These are phyloP conservation scores for Pleurotus cornucopiae DNA, from an alignment of 768 basidiomycete genomes.

Conservation along the genomic window DNA sequence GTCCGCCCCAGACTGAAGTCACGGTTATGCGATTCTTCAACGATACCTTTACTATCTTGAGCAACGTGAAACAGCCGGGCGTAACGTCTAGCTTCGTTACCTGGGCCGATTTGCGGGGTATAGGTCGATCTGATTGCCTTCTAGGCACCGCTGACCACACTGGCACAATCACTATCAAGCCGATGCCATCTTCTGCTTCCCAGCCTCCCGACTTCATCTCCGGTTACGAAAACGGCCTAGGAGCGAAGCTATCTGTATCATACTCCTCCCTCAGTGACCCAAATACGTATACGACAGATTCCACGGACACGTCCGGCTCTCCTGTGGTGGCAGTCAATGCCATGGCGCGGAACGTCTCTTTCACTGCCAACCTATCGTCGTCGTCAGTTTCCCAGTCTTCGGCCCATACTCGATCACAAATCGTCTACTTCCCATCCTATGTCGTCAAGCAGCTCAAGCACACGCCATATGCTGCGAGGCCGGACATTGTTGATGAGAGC, in stretches of 20 bases:
- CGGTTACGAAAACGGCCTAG: not conserved
- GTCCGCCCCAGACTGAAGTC: not conserved
- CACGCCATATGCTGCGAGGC: constrained; percentile 8
- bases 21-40: constrained; percentile 3
- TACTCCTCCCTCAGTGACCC: constrained; percentile 5
- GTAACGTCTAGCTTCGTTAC: not conserved
- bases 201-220: not conserved
- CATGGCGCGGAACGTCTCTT: constrained; percentile 12
- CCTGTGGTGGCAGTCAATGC: constrained; percentile 11
- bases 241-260: not conserved
- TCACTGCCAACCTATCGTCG: constrained; percentile 9
- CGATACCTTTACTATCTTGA: not conserved
- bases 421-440: constrained; percentile 13
- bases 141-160: not conserved
- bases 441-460: constrained; percentile 11
- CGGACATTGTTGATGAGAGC: constrained; percentile 8
- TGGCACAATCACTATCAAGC: not conserved
- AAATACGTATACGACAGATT: not conserved
- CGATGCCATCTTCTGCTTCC: not conserved
- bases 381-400: constrained; percentile 8
- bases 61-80: constrained; percentile 1
- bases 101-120: constrained; percentile 1
- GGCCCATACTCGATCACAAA: constrained; percentile 7
- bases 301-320: not conserved
- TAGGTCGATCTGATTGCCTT: constrained; percentile 4